These are phyloP conservation scores for Sphagnum tenellum DNA, from an alignment of 225 moss, liverwort and hornwort genomes.

Conservation along the genomic window DNA sequence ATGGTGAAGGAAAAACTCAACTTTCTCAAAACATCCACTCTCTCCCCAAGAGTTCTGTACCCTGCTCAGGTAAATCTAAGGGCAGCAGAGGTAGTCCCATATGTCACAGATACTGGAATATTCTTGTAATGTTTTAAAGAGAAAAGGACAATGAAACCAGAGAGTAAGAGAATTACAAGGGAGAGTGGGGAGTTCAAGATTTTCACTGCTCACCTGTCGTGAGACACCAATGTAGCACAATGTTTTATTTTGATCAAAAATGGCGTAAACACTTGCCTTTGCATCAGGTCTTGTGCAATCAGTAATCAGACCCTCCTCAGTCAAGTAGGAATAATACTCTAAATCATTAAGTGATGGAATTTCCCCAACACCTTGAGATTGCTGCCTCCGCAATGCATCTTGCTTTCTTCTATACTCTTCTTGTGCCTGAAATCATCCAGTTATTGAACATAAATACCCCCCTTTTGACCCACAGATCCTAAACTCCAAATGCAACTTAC, in stretches of 20 bases:
- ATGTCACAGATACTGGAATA: no score
- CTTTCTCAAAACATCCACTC: no score
- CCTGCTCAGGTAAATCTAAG: no score
- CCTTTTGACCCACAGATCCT: no score
- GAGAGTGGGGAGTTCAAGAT: neutral
- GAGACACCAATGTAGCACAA: conserved; percentile 83
- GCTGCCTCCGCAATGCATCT: conserved; percentile 61
- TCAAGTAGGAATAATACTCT: conserved; percentile 45
- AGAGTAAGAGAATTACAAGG: neutral
- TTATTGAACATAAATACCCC: neutral
- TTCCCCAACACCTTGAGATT: conserved; percentile 25
- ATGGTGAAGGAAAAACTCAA: no score
- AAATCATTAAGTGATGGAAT: conserved; percentile 33
- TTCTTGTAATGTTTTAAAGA: no score
- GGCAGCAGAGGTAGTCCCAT: no score
- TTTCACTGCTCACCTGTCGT: conserved; percentile 51
- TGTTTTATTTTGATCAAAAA: conserved; percentile 62
- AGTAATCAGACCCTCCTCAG: conserved; percentile 58
- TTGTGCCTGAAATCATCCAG: conserved; percentile 51
- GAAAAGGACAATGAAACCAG: neutral
- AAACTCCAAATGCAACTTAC: no score
- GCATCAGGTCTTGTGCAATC: conserved; percentile 63
- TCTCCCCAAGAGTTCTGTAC: no score
- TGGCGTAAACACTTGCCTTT: conserved; percentile 92
- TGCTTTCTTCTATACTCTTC: conserved; percentile 78